A percentile compares a stretch with the other conserved stretches of the same genome.
phyloP scores from a whole-genome alignment of 2,329 filamentous ascomycete genomes.

The Ophiostoma ulmi region DNA sequence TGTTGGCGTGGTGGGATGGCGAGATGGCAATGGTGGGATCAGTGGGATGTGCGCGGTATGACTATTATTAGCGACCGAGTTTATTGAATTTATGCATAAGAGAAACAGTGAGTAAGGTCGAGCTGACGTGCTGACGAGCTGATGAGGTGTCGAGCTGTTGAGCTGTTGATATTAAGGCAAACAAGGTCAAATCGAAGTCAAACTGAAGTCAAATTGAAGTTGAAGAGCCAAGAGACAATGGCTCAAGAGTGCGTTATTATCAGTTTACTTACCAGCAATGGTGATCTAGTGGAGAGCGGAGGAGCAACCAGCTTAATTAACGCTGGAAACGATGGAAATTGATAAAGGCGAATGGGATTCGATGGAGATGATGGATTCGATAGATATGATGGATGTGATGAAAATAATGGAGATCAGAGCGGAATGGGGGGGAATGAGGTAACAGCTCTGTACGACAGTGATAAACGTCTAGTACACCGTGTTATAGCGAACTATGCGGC shows the following conservation, averaged over 20 bases:
- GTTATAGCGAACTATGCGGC: background rate
- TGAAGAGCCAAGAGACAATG: background rate
- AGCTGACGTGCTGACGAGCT: background rate
- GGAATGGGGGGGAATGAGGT: background rate
- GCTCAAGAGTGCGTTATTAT: background rate
- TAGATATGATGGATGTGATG: too few species aligned
- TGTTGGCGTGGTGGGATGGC: background rate
- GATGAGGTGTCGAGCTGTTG: background rate
- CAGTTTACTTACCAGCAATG: background rate
- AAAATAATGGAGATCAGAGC: background rate
- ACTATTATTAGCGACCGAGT: slow-evolving; percentile 1
- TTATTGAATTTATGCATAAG: background rate
- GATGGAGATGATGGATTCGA: background rate
- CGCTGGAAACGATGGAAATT: background rate
- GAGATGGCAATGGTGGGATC: background rate
- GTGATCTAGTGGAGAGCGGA: background rate
- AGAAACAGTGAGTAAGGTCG: background rate
- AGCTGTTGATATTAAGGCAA: background rate
- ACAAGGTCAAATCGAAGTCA: background rate
- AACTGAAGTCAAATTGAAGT: background rate
- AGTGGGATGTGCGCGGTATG: background rate
- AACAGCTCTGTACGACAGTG: background rate
- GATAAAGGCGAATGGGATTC: background rate
- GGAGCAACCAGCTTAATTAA: background rate
- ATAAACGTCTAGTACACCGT: background rate